Evolutionary conservation across 2,329 filamentous ascomycete genomes (phyloP).

Genomic region (Colletotrichum liriopes): DNA sequence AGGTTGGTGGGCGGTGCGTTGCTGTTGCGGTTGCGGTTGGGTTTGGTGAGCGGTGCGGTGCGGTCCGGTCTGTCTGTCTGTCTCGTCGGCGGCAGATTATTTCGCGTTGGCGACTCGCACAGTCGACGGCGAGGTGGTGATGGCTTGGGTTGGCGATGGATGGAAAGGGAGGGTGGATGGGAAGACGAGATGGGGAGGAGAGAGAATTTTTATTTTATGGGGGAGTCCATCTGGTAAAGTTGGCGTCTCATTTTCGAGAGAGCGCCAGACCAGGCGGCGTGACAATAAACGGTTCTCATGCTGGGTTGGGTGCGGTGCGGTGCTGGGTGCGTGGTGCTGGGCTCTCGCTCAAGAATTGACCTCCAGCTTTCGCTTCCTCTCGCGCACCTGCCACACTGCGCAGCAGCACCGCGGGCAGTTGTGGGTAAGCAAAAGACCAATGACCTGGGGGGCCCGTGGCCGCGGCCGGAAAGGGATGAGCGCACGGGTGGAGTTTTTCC

Average conservation of each 20-base stretch:
- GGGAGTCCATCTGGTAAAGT: conserved; percentile 54
- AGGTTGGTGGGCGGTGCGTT: conserved; percentile 36
- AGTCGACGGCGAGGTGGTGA: conserved; percentile 41
- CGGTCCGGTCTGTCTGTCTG: conserved; percentile 15
- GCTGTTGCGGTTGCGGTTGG: conserved; percentile 10
- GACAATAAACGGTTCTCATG: conserved; percentile 46
- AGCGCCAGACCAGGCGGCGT: conserved; percentile 45
- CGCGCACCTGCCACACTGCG: conserved; percentile 37
- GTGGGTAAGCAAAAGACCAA: conserved; percentile 43
- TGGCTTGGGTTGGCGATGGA: conserved; percentile 39
- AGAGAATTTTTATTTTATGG: conserved; percentile 52
- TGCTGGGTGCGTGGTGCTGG: conserved; percentile 40
- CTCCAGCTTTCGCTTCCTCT: conserved; percentile 44
- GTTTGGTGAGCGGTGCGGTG: conserved; percentile 19
- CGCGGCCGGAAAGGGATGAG: conserved; percentile 36
- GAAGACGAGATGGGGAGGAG: conserved; percentile 43
- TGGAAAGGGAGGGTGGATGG: conserved; percentile 43
- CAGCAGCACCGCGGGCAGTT: conserved; percentile 28
- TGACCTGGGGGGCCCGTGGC: conserved; percentile 26
- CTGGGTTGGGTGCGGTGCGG: conserved; percentile 44
- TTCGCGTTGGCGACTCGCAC: conserved; percentile 40
- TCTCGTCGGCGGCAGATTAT: conserved; percentile 37
- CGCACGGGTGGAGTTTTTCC: conserved; percentile 33
- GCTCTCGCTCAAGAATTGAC: conserved; percentile 44
- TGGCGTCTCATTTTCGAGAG: conserved; percentile 54